These are phyloP conservation scores for Cladosporium velox DNA, from an alignment of 2,329 filamentous ascomycete genomes.

Conservation along the genomic window DNA sequence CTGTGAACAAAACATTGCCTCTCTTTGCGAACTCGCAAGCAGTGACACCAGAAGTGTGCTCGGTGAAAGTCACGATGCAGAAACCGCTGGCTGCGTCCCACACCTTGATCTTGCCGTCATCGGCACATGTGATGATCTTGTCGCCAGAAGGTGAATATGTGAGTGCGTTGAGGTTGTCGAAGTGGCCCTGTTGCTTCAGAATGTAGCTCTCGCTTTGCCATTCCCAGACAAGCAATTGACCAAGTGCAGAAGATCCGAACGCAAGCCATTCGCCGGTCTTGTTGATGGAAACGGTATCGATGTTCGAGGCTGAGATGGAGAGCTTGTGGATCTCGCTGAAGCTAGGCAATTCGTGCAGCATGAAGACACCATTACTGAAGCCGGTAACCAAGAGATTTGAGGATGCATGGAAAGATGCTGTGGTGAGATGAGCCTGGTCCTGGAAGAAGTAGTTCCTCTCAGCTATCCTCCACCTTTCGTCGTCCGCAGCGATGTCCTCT, in stretches of 20 bases:
- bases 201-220: slow-evolving; percentile 99
- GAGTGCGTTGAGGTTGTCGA: slow-evolving; percentile 91
- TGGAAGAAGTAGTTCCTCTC: slow-evolving; percentile 93
- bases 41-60: slow-evolving; percentile 92
- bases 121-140: slow-evolving; percentile 86
- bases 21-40: slow-evolving; percentile 93
- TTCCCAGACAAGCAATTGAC: slow-evolving; percentile 97
- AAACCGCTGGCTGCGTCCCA: slow-evolving; percentile 98
- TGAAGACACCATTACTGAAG: slow-evolving; percentile 92
- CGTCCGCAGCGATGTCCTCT: slow-evolving; percentile 59
- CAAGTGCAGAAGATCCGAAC: slow-evolving; percentile 91
- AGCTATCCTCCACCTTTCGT: slow-evolving; percentile 88
- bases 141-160: slow-evolving; percentile 93
- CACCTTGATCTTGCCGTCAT: slow-evolving; percentile 97
- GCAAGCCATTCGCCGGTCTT: slow-evolving; percentile 95
- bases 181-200: slow-evolving; percentile 95
- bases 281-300: slow-evolving; percentile 93
- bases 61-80: slow-evolving; percentile 96
- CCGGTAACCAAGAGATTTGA: slow-evolving; percentile 94
- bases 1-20: slow-evolving; percentile 93
- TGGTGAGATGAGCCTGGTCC: slow-evolving; percentile 80
- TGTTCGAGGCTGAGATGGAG: slow-evolving; percentile 95
- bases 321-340: slow-evolving; percentile 93
- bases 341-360: slow-evolving; percentile 91
- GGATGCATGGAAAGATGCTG: slow-evolving; percentile 82